Evolutionary conservation across 192 early-diverging fungal genomes (phyloP).

Genomic region (Phycomyces nitens): DNA sequence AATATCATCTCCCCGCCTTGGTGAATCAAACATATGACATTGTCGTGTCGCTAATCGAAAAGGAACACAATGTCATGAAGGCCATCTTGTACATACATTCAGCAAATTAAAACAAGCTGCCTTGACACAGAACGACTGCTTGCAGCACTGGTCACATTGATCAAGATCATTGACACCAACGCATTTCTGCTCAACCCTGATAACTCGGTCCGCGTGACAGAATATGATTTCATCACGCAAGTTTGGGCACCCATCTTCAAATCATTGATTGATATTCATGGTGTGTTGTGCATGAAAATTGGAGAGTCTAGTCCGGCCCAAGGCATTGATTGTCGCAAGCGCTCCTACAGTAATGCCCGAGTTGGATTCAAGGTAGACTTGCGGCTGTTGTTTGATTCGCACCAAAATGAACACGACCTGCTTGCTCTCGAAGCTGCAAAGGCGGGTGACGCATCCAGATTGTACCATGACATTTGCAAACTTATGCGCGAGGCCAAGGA

Average conservation of each 20-base stretch:
- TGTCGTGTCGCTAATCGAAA: no score
- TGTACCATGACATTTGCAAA: background rate
- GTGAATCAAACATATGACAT: no score
- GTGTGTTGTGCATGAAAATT: constrained; percentile 1
- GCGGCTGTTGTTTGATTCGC: background rate
- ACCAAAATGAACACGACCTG: background rate
- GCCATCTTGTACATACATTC: background rate
- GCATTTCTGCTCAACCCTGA: background rate
- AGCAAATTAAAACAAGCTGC: background rate
- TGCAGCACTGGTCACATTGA: background rate
- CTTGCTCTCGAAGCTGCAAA: background rate
- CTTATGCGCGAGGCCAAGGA: constrained; percentile 1
- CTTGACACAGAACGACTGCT: background rate
- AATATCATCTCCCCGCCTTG: no score
- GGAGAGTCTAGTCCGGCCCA: background rate
- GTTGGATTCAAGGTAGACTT: background rate
- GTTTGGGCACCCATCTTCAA: background rate
- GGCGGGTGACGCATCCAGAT: background rate
- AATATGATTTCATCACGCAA: constrained; percentile 3
- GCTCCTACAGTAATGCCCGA: background rate
- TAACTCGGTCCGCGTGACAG: background rate
- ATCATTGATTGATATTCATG: background rate
- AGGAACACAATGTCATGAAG: no score
- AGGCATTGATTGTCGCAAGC: background rate
- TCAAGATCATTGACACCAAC: background rate